Base-by-base conservation (phyloP, 139 green algal genomes). In the Parachlorella kessleri region DNA sequence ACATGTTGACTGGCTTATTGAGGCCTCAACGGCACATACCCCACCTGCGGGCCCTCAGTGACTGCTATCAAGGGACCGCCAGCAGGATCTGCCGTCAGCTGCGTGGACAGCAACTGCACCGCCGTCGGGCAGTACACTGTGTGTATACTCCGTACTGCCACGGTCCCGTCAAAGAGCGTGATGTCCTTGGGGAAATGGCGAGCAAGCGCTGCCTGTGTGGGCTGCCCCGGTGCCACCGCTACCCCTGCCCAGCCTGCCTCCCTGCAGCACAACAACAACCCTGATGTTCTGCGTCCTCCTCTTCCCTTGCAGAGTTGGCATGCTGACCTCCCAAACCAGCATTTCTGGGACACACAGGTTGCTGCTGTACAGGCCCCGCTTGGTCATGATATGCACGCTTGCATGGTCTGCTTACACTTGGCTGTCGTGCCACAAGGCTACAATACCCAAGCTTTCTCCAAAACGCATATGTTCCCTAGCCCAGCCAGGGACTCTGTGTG, bases 171-270 rank as follows among this genome's bases (percentile, higher is more conserved):
- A 67, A 86, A 86, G 4, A 86, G 53, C 6, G 81, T 86, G 6
- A 86, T 59, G 40, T 86, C 81, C 30, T 76, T 76, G 2, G 81
- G 63, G 63, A 83, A 86, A 66, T 80, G 63, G 10, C 81, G 77
- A 0, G 81, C 81, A 9, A 86, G 74, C 2, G 75, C 81, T 6
- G 75, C 81, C 72, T 75, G 76, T 4, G 66, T 53, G 41, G 69
- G 75, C 38, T 54, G 33, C 6, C 41, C 55, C 2, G 76, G 76
- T 4, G 81, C 76, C 53, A 86, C 33, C 33, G 69, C 40, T 26
- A 79, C 41, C 37, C 81, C 81, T n/a, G 81, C 75, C 81, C 81
- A 86, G 21, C 81, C 81, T 6, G 55, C 33, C 63, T 86, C 81
- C 33, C 79, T 75, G 74, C 73, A 70, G 63, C 71, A 33, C 36